Evolutionary conservation across 2,329 filamentous ascomycete genomes (phyloP).

Genomic region (Alternaria longipes): DNA sequence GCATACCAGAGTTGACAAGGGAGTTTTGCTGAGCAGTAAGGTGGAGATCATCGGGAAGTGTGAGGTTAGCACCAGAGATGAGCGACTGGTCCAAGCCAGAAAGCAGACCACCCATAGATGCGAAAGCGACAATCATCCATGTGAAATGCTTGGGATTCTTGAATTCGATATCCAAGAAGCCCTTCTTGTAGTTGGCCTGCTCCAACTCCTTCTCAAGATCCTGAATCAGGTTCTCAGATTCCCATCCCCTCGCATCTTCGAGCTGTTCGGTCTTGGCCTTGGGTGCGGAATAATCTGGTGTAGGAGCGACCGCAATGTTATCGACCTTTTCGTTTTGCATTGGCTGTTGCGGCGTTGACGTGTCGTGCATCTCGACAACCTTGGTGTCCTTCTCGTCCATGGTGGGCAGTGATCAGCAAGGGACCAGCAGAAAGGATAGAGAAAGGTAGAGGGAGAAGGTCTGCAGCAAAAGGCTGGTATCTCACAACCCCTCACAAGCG

Average conservation of each 20-base stretch:
- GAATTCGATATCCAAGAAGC: constrained; percentile 65
- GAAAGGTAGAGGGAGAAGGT: constrained; percentile 11
- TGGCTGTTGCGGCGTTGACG: constrained; percentile 18
- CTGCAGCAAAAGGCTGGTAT: constrained; percentile 17
- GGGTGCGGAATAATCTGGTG: constrained; percentile 33
- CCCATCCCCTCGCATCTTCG: constrained; percentile 52
- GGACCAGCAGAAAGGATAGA: constrained; percentile 1
- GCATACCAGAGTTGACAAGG: constrained; percentile 75
- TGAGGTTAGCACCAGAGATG: constrained; percentile 75
- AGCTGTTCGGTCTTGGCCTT: constrained; percentile 46
- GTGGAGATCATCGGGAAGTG: constrained; percentile 67
- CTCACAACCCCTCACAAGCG: constrained; percentile 11
- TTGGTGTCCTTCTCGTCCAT: constrained; percentile 43
- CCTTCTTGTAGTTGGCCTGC: constrained; percentile 49
- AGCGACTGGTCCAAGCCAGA: constrained; percentile 77
- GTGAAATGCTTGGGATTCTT: constrained; percentile 72
- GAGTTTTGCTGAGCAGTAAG: constrained; percentile 67
- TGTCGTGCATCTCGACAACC: constrained; percentile 17
- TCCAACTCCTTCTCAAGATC: constrained; percentile 53
- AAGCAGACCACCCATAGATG: constrained; percentile 77
- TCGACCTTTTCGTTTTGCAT: constrained; percentile 25
- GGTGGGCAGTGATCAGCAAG: constrained; percentile 26
- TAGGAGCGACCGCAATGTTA: constrained; percentile 34
- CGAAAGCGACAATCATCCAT: constrained; percentile 73
- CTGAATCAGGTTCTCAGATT: constrained; percentile 56